Base-by-base conservation (phyloP, 176 grass and related monocot species). In the Ananas comosus region DNA sequence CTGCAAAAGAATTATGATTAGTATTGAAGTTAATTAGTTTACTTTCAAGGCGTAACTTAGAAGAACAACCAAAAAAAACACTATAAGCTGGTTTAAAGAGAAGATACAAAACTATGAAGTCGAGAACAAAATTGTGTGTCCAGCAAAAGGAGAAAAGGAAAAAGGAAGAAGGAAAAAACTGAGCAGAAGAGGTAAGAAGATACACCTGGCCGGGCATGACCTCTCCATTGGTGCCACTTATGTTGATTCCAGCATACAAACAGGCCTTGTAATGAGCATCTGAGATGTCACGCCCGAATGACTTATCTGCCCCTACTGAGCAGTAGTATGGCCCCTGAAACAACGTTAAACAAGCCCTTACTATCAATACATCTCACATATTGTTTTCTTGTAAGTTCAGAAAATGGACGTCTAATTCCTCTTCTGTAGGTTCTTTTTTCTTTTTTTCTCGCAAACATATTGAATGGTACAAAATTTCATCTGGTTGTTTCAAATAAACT, bases 211-310 rank as follows among this genome's bases (percentile, higher is more conserved):
- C 95, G 52, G 95, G 95, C 95, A 99, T 99, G 75, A 99, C 95
- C 75, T 99, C 95, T 65, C 95, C 90, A 61, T 99, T 99, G 73
- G 90, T 99, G 64, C 95, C 95, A 76, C 90, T 99, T 68, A 99
- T 94, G 68, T 99, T 92, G 67, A 94, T 93, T 86, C 95, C 95
- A 49, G 95, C 90, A 12, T 91, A 99, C 65, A 94, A 84, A 58
- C 95, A 99, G 3, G 95, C 90, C 78, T 99, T 99, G 77, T 99
- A 99, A 79, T 99, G 95, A 84, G 95, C 95, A 88, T 99, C 95
- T 50, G 90, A 90, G 57, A 99, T 94, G 65, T 99, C 95, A 69
- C 95, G 95, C 53, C 95, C 95, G 49, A 99, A 99, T 64, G 95
- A 93, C 72, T 99, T 99, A 68, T 99, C 95, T 53, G 95, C 88